phyloP scores from a whole-genome alignment of 2,329 filamentous ascomycete species.

The Purpureocillium takamizusanense region DNA sequence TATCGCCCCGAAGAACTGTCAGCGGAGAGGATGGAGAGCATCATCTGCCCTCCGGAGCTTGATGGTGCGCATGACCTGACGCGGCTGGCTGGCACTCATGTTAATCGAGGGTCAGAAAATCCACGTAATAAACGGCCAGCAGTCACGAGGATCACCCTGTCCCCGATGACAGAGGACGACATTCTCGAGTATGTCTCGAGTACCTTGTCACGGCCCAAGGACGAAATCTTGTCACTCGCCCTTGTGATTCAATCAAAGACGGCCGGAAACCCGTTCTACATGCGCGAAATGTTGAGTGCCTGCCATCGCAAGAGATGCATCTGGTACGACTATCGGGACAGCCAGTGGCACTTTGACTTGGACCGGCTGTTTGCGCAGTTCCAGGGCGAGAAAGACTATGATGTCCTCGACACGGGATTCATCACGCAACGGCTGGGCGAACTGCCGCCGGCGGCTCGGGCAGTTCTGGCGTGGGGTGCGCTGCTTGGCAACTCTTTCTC shows the following conservation, averaged over 20 bases:
- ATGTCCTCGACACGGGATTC: slow-evolving; percentile 75
- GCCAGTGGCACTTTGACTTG: slow-evolving; percentile 75
- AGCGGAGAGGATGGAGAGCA: slow-evolving; percentile 41
- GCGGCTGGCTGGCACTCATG: slow-evolving; percentile 1
- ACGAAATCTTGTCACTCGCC: slow-evolving; percentile 68
- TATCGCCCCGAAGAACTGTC: slow-evolving; percentile 59
- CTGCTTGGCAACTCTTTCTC: slow-evolving; percentile 76
- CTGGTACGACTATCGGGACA: slow-evolving; percentile 81
- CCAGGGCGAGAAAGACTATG: slow-evolving; percentile 66
- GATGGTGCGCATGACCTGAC: slow-evolving; percentile 31
- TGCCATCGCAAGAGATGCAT: slow-evolving; percentile 82
- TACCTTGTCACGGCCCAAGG: slow-evolving; percentile 65
- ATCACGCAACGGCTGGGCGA: slow-evolving; percentile 71
- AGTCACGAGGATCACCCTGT: slow-evolving; percentile 62
- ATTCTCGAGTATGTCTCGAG: slow-evolving; percentile 74
- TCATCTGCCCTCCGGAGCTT: slow-evolving; percentile 43
- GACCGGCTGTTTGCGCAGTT: slow-evolving; percentile 84
- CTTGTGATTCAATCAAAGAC: slow-evolving; percentile 85
- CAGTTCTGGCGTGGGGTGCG: slow-evolving; percentile 79
- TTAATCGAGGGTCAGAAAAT: slow-evolving; percentile 26
- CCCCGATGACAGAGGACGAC: slow-evolving; percentile 67
- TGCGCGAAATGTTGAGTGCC: slow-evolving; percentile 81
- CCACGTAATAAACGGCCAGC: slow-evolving; percentile 39
- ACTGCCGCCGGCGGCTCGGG: slow-evolving; percentile 62
- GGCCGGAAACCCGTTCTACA: slow-evolving; percentile 81